Conservation (phyloP, 73 alveolate genomes). For the Symbiodinium pilosum region DNA sequence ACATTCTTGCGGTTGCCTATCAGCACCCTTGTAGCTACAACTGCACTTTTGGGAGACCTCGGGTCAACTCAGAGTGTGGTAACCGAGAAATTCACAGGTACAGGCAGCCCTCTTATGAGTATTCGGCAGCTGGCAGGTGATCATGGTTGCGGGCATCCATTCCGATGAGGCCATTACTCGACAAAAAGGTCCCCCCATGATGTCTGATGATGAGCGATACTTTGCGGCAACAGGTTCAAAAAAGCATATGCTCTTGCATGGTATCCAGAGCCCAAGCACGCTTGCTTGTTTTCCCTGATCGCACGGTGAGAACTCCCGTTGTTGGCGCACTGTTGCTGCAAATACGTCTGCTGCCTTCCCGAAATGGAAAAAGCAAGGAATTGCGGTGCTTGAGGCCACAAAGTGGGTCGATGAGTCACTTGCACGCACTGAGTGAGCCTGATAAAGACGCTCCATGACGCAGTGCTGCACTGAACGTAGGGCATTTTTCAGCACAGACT, state of each 20-base stretch:
- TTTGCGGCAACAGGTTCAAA: not conserved
- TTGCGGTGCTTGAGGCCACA: conserved; percentile 74
- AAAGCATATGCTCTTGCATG: not conserved
- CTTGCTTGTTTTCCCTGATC: not conserved
- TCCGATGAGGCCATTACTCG: conserved; percentile 56
- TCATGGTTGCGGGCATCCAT: conserved; percentile 81
- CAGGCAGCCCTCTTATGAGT: too few relatives aligned
- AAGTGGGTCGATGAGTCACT: conserved; percentile 82
- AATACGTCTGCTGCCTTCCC: too few relatives aligned
- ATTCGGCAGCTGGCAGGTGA: conserved; percentile 38
- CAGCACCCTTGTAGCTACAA: too few relatives aligned
- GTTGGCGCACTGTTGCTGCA: too few relatives aligned
- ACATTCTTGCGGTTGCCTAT: too few relatives aligned
- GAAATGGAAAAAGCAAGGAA: conserved; percentile 9
- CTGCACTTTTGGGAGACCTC: too few relatives aligned
- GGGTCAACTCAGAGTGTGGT: too few relatives aligned
- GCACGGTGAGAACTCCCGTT: too few relatives aligned
- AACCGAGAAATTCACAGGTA: too few relatives aligned
- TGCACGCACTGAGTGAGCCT: not conserved
- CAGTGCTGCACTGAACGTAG: too few relatives aligned
- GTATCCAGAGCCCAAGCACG: not conserved
- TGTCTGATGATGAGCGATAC: conserved; percentile 60
- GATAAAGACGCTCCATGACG: too few relatives aligned
- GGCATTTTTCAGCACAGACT: too few relatives aligned
- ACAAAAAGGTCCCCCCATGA: conserved; percentile 89